Evolutionary conservation across 2,329 filamentous ascomycete species (phyloP), one percentile per base, ranked within the genome.

Genomic region (Colletotrichum eleusines): DNA sequence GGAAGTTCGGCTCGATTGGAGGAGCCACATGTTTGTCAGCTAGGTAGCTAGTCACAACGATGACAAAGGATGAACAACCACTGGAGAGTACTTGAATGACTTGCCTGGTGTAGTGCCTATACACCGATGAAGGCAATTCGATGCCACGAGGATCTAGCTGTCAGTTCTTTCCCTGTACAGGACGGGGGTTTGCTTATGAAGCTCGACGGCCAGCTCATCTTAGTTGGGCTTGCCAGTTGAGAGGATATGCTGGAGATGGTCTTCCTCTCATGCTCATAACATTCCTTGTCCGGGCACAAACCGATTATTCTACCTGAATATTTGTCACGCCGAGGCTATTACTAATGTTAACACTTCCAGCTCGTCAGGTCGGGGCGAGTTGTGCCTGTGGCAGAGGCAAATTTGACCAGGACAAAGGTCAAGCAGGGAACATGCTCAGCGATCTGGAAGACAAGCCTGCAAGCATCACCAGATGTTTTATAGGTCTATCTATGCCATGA

Each of bases 21-120:
- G 9, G 61, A 50, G 60, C 44, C 51, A 35, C 20, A 26, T 62
- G 26, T 61, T 69, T 63, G 54, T 48, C 26, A 48, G 53, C 59
- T 60, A 58, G 42, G 40, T 55, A 58, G 66, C 50, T 62, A 65
- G 57, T 40, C 55, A 58, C 42, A 66, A 70, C 48, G 50, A 62
- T 31, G 51, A 28, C 59, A 6, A 35, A 70, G 57, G 50, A 68
- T 48, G 23, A 51, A 9, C 6, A 50, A 28, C 12, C 5, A 18
- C 16, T 51, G 26, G 26, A 51, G 26, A 18, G 26, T 31, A 18
- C 26, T 28, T 28, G 46, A 28, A 26, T 26, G 11, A 11, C 46
- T 28, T 50, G n/a, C 46, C 23, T 12, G 2, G 23, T 12, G 23
- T 16, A 26, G 46, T 26, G 5, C 11, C 28, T 26, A 16, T 28